Evolutionary conservation across 805 yeast genomes (phyloP).

Genomic region (Metschnikowia dekortorum): DNA sequence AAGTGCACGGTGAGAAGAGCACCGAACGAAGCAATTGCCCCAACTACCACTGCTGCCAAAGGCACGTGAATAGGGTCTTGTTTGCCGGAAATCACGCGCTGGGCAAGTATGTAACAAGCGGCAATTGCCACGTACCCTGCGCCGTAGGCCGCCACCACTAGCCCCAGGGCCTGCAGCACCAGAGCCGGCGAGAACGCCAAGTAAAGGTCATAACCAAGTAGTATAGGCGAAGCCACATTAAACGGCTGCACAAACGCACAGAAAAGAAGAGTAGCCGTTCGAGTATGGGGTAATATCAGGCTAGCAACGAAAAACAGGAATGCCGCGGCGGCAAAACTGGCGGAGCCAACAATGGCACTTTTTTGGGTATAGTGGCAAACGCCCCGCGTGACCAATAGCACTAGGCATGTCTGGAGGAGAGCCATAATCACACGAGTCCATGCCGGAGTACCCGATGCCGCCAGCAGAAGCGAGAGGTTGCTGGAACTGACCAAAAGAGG

Average conservation of each 20-base stretch:
- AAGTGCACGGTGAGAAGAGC: not conserved
- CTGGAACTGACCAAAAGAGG: slow-evolving; percentile 28
- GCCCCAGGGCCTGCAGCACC: not conserved
- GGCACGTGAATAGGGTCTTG: not conserved
- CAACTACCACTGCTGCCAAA: slow-evolving; percentile 1
- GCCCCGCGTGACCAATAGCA: slow-evolving; percentile 17
- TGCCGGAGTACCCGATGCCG: slow-evolving; percentile 3
- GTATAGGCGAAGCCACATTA: slow-evolving; percentile 29
- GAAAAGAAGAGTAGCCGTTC: slow-evolving; percentile 24
- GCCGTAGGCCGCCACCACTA: slow-evolving; percentile 3
- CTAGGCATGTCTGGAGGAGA: slow-evolving; percentile 21
- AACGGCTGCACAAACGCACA: slow-evolving; percentile 28
- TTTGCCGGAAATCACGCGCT: not conserved
- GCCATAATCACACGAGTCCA: slow-evolving; percentile 11
- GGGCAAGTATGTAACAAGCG: slow-evolving; percentile 14
- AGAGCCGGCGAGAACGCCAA: slow-evolving; percentile 4
- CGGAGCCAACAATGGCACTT: slow-evolving; percentile 9
- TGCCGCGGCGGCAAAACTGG: slow-evolving; percentile 16
- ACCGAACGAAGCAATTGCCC: not conserved
- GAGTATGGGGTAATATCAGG: slow-evolving; percentile 20
- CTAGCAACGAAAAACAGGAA: slow-evolving; percentile 21
- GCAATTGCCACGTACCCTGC: slow-evolving; percentile 20
- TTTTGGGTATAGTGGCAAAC: slow-evolving; percentile 8
- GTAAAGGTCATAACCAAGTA: slow-evolving; percentile 24
- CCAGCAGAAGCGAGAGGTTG: slow-evolving; percentile 14